Evolutionary conservation across 257 asterid genomes (phyloP).

Genomic region (Apocynum venetum): DNA sequence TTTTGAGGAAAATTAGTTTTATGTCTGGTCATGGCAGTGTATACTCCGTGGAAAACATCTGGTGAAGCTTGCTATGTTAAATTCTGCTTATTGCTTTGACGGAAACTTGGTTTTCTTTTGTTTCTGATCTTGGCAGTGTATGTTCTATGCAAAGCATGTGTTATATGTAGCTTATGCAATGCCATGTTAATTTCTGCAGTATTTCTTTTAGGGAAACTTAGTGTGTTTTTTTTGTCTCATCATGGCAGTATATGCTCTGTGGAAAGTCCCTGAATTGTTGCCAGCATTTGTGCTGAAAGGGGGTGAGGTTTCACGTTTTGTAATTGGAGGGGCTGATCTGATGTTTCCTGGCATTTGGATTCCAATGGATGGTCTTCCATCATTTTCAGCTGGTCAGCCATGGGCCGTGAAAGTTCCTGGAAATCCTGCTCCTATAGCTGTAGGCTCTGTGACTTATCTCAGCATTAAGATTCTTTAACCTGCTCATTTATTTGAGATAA

Average conservation of each 20-base stretch:
- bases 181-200: background rate
- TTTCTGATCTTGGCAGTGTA: conserved; percentile 45
- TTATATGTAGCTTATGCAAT: conserved; percentile 2
- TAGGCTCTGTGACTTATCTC: conserved; percentile 36
- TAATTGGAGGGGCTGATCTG: conserved; percentile 96
- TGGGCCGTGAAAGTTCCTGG: conserved; percentile 97
- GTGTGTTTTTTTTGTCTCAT: background rate
- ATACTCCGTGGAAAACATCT: conserved; percentile 65
- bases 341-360: conserved; percentile 91
- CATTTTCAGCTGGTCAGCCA: conserved; percentile 75
- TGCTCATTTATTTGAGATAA: background rate
- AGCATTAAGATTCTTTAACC: conserved; percentile 7
- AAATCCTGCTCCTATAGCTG: conserved; percentile 92
- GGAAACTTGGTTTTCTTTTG: background rate
- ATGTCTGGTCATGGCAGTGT: conserved; percentile 48
- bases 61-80: background rate
- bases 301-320: conserved; percentile 79
- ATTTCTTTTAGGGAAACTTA: background rate
- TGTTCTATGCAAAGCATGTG: conserved; percentile 58
- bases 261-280: conserved; percentile 90
- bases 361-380: conserved; percentile 73
- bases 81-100: background rate
- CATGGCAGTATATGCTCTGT: conserved; percentile 69
- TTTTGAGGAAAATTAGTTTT: conserved; percentile 7
- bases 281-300: conserved; percentile 89